Evolutionary conservation across 345 rosid species (phyloP).

Genomic region (Eutrema yunnanense): DNA sequence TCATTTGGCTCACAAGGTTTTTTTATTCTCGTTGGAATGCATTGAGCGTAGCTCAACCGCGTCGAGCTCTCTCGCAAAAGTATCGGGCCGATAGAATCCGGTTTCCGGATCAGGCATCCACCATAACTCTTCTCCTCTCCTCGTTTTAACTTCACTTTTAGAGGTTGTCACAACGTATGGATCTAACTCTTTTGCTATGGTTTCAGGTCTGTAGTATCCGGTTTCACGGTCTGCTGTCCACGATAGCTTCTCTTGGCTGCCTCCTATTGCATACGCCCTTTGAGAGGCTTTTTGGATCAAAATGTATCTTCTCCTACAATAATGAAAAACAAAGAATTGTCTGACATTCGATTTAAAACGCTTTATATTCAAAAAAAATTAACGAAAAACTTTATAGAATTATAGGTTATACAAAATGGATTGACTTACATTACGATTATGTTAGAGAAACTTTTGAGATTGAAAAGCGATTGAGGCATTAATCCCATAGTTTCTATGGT

Average conservation of each 20-base stretch:
- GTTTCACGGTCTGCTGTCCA: conserved; percentile 1
- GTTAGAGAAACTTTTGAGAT: conserved; percentile 6
- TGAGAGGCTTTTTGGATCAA: conserved; percentile 1
- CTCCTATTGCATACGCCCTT: background rate
- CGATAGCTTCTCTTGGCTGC: conserved; percentile 15
- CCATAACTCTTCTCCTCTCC: conserved; percentile 22
- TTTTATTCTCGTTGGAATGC: background rate
- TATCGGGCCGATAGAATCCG: conserved; percentile 17
- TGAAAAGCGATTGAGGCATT: conserved; percentile 16
- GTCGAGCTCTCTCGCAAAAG: conserved; percentile 1
- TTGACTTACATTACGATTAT: conserved; percentile 1
- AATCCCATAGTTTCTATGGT: background rate
- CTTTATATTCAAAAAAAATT: background rate
- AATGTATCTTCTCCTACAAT: conserved; percentile 6
- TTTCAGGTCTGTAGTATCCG: conserved; percentile 15
- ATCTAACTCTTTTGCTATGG: background rate
- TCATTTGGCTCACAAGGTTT: background rate
- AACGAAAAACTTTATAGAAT: background rate
- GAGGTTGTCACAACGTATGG: background rate
- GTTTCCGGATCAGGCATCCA: conserved; percentile 26
- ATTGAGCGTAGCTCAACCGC: conserved; percentile 14
- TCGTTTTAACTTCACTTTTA: background rate
- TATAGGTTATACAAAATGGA: background rate
- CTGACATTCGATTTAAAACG: background rate
- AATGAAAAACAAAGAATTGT: background rate